These are phyloP conservation scores for Candida silvicultrix DNA, from an alignment of 805 yeast species.

Conservation along the genomic window DNA sequence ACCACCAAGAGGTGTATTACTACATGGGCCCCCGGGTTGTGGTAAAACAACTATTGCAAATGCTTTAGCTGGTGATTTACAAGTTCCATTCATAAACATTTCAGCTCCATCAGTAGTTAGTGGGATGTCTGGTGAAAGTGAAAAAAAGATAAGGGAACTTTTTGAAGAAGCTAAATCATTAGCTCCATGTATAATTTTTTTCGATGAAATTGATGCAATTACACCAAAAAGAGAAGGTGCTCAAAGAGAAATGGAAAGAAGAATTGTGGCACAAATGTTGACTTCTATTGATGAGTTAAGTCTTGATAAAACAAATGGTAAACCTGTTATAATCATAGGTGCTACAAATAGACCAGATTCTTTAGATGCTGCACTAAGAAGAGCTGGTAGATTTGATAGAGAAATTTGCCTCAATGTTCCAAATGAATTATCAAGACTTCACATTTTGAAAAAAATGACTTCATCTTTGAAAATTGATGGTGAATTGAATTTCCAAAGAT, in stretches of 20 bases:
- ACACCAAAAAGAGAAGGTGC: constrained; percentile 98
- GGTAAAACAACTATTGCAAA: constrained; percentile 96
- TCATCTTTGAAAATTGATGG: constrained; percentile 59
- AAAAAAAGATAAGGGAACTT: constrained; percentile 85
- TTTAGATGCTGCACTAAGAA: constrained; percentile 85
- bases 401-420: constrained; percentile 96
- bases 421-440: constrained; percentile 70
- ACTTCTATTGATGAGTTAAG: constrained; percentile 93
- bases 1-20: constrained; percentile 87
- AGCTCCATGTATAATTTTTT: constrained; percentile 90
- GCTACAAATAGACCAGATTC: constrained; percentile 98
- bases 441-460: constrained; percentile 74
- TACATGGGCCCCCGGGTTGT: constrained; percentile 99
- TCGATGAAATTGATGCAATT: constrained; percentile 97
- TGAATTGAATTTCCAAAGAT: constrained; percentile 56
- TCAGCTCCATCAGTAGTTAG: constrained; percentile 96
- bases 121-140: constrained; percentile 99
- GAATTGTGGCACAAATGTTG: constrained; percentile 92
- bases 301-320: constrained; percentile 82
- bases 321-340: constrained; percentile 90
- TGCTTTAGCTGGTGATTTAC: constrained; percentile 90
- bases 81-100: constrained; percentile 85
- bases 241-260: constrained; percentile 94
- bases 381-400: constrained; percentile 95
- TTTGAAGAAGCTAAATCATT: constrained; percentile 86